A percentile compares a stretch with the other conserved stretches of the same genome.
phyloP scores from a whole-genome alignment of 139 green algal species.

The Diplosphaera chodatii region DNA sequence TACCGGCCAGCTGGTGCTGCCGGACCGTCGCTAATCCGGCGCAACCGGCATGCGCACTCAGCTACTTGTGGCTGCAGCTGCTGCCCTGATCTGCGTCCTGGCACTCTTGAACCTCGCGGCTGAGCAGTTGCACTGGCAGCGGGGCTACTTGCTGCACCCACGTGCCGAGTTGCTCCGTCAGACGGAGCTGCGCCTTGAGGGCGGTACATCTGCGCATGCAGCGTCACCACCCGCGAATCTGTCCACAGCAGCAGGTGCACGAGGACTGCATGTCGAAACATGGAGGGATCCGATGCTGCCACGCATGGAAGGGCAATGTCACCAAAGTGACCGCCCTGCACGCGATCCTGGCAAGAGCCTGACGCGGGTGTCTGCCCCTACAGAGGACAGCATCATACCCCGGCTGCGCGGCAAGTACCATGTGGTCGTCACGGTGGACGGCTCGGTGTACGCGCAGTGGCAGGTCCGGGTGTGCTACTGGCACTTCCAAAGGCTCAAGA shows the following conservation, averaged over 20 bases:
- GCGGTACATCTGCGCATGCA: neutral
- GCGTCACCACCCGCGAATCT: neutral
- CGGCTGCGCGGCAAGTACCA: conserved; percentile 34
- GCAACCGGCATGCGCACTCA: neutral
- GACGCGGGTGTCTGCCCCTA: neutral
- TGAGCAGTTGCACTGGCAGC: neutral
- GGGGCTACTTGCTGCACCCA: neutral
- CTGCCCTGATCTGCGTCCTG: neutral
- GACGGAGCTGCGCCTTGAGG: neutral
- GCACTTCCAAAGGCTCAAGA: conserved; percentile 41
- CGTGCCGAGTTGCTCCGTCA: neutral
- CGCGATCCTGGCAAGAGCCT: too few relatives aligned
- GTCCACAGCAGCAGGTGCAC: neutral
- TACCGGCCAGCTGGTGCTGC: neutral
- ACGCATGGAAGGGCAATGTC: too few relatives aligned
- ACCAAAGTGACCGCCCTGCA: too few relatives aligned
- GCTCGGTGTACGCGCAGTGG: conserved; percentile 43
- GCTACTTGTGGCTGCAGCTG: neutral
- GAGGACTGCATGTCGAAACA: neutral
- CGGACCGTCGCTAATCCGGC: neutral
- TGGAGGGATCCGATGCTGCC: too few relatives aligned
- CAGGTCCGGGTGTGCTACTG: conserved; percentile 62
- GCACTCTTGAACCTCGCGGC: neutral
- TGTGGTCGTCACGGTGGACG: conserved; percentile 23
- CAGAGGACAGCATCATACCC: neutral